phyloP scores from a whole-genome alignment of 352 stramenopile species.

The Thraustochytrium striatum region DNA sequence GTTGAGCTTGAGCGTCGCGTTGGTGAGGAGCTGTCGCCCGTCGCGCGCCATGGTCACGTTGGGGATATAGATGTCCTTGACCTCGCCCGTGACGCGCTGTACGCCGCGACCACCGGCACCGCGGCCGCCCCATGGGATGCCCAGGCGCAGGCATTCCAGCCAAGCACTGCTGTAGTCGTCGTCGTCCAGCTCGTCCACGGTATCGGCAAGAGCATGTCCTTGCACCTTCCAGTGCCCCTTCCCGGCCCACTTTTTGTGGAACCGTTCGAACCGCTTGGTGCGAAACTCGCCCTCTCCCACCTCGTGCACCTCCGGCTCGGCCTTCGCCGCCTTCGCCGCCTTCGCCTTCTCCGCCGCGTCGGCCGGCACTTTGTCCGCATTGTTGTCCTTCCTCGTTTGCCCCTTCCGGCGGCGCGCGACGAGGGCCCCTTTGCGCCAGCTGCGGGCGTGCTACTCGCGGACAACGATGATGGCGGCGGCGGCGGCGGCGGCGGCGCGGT shows the following conservation, averaged over 20 bases:
- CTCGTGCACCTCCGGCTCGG: background rate
- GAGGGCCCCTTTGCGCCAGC: too few species aligned
- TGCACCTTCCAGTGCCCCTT: constrained; percentile 33
- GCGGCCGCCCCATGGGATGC: constrained; percentile 42
- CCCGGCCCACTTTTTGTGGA: constrained; percentile 45
- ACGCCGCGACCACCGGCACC: constrained; percentile 31
- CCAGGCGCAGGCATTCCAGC: constrained; percentile 46
- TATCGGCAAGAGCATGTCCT: background rate
- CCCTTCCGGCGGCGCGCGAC: too few species aligned
- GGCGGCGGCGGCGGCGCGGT: background rate
- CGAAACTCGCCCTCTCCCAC: constrained; percentile 39
- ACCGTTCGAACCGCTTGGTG: constrained; percentile 40
- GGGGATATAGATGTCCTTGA: background rate
- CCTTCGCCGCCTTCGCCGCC: background rate
- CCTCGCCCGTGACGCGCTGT: constrained; percentile 26
- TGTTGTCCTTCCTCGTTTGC: background rate
- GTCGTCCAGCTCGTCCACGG: constrained; percentile 38
- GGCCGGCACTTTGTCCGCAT: background rate
- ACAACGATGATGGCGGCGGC: too few species aligned
- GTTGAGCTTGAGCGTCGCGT: constrained; percentile 38
- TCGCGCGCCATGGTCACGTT: constrained; percentile 45
- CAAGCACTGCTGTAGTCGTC: constrained; percentile 45
- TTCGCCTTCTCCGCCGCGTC: background rate
- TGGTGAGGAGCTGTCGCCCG: constrained; percentile 3
- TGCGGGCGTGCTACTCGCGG: too few species aligned